Conservation (phyloP, 2,329 filamentous ascomycete species). For the Colletotrichum tofieldiae region DNA sequence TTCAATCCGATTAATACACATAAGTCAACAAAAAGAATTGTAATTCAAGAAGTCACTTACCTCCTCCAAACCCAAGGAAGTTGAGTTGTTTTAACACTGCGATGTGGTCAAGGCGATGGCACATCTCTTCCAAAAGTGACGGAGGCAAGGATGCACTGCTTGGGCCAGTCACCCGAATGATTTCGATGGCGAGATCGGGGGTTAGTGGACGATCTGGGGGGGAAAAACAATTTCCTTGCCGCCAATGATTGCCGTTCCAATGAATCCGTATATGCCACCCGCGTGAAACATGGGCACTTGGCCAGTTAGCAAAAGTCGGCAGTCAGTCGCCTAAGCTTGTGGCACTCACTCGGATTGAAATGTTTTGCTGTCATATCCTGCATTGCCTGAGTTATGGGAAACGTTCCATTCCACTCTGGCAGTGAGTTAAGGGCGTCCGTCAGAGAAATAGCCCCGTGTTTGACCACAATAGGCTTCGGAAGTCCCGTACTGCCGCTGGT, state of each 20-base stretch:
- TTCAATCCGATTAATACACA: neutral
- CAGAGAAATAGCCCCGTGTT: constrained; percentile 56
- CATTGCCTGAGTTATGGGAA: constrained; percentile 51
- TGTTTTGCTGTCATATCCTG: constrained; percentile 44
- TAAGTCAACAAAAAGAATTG: accelerated
- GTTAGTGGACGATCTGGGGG: constrained; percentile 54
- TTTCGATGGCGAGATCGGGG: constrained; percentile 52
- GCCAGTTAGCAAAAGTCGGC: neutral
- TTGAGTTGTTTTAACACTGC: constrained; percentile 52
- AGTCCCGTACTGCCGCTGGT: constrained; percentile 64
- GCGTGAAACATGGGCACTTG: constrained; percentile 59
- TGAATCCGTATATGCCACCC: constrained; percentile 50
- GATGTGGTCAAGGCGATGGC: constrained; percentile 51
- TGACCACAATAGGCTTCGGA: constrained; percentile 60
- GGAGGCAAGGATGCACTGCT: constrained; percentile 54
- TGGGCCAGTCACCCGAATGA: constrained; percentile 48
- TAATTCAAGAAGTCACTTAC: constrained; percentile 43
- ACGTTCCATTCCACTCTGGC: constrained; percentile 36
- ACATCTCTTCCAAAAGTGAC: constrained; percentile 60
- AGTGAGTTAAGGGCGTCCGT: constrained; percentile 46
- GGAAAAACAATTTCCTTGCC: constrained; percentile 48
- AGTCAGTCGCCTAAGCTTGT: neutral
- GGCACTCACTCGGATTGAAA: constrained; percentile 31
- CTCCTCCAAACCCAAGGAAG: constrained; percentile 56
- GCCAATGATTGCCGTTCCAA: constrained; percentile 51